Conservation (phyloP, 106 monocot genomes). For the Agapanthus africanus region DNA sequence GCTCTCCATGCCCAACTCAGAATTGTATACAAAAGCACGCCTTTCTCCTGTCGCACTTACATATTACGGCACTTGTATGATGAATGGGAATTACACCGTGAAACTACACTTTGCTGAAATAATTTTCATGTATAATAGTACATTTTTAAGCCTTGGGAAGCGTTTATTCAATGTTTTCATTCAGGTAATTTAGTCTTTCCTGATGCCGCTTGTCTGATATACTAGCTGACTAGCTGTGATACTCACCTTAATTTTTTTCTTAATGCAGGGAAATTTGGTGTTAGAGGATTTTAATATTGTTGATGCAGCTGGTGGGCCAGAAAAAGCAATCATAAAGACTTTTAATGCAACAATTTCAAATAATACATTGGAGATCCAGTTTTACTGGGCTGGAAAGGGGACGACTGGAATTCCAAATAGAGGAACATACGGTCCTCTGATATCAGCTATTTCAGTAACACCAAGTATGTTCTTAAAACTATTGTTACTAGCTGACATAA, state of each 20-base stretch:
- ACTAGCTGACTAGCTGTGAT: neutral
- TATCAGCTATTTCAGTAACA: constrained; percentile 69
- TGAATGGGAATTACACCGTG: constrained; percentile 27
- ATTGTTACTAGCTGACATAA: neutral
- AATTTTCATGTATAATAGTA: constrained; percentile 45
- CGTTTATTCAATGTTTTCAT: constrained; percentile 69
- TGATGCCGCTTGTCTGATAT: neutral
- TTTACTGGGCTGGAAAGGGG: constrained; percentile 78
- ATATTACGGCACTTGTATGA: constrained; percentile 26
- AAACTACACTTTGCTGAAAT: constrained; percentile 47
- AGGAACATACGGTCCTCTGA: constrained; percentile 74
- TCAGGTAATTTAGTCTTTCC: constrained; percentile 41
- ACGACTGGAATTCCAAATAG: constrained; percentile 61
- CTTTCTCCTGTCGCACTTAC: constrained; percentile 30
- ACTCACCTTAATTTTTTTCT: neutral
- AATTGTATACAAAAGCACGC: constrained; percentile 22
- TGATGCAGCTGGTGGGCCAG: constrained; percentile 45
- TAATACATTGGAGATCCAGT: constrained; percentile 52
- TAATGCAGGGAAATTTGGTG: constrained; percentile 50
- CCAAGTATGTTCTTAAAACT: constrained; percentile 37
- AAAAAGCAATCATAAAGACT: constrained; percentile 35
- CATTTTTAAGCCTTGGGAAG: constrained; percentile 47
- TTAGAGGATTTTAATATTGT: constrained; percentile 66
- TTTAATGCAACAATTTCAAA: constrained; percentile 39
- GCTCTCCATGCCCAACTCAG: constrained; percentile 19